A percentile compares a stretch with the other conserved stretches of the same genome.
Conservation (phyloP, 441 rosid genomes). For the Gossypium davidsonii region DNA sequence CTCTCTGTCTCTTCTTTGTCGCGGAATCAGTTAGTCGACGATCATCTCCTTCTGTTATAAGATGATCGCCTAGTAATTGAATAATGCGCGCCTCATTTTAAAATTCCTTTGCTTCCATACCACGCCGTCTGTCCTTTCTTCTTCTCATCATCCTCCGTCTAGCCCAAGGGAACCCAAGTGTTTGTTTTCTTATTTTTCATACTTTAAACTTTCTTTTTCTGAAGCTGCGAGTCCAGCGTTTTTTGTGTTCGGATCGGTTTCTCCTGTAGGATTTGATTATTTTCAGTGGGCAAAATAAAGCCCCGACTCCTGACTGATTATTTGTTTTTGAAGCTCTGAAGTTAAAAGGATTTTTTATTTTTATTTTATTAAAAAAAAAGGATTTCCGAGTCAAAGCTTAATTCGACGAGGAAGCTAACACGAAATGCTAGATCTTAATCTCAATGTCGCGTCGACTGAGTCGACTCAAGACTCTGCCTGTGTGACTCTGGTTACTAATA, state of each 20-base stretch:
- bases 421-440: constrained; percentile 82
- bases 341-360: background rate
- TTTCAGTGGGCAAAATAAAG: background rate
- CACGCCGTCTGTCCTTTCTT: constrained; percentile 12
- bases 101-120: background rate
- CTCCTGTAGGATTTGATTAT: constrained; percentile 7
- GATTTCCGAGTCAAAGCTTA: background rate
- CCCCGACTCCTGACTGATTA: constrained; percentile 15
- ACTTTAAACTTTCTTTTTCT: background rate
- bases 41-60: constrained; percentile 18
- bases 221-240: too few species aligned
- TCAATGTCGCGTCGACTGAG: constrained; percentile 51
- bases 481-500: constrained; percentile 19
- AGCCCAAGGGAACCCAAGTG: background rate
- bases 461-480: constrained; percentile 45
- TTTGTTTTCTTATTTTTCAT: background rate
- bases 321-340: constrained; percentile 11
- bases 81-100: constrained; percentile 20
- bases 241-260: constrained; percentile 10
- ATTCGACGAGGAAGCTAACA: background rate
- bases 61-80: constrained; percentile 11
- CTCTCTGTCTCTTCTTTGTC: background rate
- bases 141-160: background rate
- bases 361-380: background rate
- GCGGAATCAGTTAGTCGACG: constrained; percentile 23